Base-by-base conservation (phyloP, 768 basidiomycete genomes). In the Amanita fuliginea region DNA sequence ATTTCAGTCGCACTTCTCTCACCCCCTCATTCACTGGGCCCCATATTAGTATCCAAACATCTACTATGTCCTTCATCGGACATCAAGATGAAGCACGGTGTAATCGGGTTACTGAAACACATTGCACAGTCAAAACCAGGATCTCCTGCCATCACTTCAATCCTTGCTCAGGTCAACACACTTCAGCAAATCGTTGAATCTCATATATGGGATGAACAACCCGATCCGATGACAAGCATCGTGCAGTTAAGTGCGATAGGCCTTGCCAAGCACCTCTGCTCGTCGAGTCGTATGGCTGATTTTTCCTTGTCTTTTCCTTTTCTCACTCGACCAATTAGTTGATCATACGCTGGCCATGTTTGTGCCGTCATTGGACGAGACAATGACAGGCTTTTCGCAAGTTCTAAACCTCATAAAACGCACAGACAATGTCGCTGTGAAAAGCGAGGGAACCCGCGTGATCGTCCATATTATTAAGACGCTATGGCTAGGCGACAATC, bases 181-280 rank as follows among this genome's bases (percentile, higher is more conserved):
- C 69, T 95, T 35, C 75, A 76, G 36, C 64, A 69, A 16, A 72
- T 94, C 18, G 66, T 76, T 5, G 64, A 65, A 28, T 86, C 83
- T 46, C 76, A 76, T 3, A 73, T 87, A 14, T 95, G 81, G 80
- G 75, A 75, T 40, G 75, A 79, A 52, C 77, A 76, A 53, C 66
- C 76, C n/a, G 89, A 95, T 62, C 73, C 70, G 45, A 81, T 92
- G 73, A 83, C 85, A 5, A 85, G 91, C 48, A 76, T 88, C 19
- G 80, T 97, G 1, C 95, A 98, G 63, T 71, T 92, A 5, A 81
- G 81, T 42, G 89, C 88, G 0, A 86, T 97, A 45, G 91, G 91
- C 1, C 75, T 91, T 6, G 77, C 84, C 14, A 99, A 97, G 64
- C 89, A 95, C 61, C 72, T 98, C 48, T 92, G 87, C 60, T 81